These are phyloP conservation scores for Potentilla sterilis DNA, from an alignment of 306 rosid species.

Conservation along the genomic window DNA sequence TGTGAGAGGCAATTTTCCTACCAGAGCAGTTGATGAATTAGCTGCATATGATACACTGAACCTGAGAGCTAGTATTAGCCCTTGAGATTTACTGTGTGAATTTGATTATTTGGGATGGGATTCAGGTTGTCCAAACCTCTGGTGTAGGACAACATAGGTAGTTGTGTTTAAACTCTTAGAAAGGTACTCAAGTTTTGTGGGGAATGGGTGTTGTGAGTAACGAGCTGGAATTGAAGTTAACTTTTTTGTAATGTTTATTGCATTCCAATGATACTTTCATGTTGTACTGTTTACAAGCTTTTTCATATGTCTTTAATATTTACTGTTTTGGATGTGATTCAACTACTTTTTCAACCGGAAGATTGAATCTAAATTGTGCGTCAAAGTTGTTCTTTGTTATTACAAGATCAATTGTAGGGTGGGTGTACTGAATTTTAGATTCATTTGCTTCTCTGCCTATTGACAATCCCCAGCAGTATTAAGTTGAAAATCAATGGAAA, in stretches of 20 bases:
- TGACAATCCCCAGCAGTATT: background rate
- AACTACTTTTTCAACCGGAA: too few relatives aligned
- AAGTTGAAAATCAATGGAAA: background rate
- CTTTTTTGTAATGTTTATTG: background rate
- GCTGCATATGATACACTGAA: background rate
- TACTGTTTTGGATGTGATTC: background rate
- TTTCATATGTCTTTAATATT: background rate
- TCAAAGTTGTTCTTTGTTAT: background rate
- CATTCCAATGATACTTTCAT: background rate
- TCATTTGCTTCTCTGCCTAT: background rate
- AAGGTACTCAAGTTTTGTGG: background rate
- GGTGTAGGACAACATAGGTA: background rate
- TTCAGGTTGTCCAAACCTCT: too few relatives aligned
- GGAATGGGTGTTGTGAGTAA: background rate
- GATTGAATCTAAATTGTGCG: background rate
- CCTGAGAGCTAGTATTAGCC: background rate
- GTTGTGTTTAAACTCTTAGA: background rate
- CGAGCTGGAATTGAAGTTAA: background rate
- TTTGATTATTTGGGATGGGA: background rate
- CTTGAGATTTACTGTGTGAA: background rate
- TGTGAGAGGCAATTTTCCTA: background rate
- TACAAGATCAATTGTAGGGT: background rate
- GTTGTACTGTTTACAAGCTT: background rate
- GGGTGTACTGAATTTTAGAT: background rate
- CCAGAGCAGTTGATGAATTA: background rate